These are phyloP conservation scores for Fusarium nygamai DNA, from an alignment of 2,329 filamentous ascomycete species.

Conservation along the genomic window DNA sequence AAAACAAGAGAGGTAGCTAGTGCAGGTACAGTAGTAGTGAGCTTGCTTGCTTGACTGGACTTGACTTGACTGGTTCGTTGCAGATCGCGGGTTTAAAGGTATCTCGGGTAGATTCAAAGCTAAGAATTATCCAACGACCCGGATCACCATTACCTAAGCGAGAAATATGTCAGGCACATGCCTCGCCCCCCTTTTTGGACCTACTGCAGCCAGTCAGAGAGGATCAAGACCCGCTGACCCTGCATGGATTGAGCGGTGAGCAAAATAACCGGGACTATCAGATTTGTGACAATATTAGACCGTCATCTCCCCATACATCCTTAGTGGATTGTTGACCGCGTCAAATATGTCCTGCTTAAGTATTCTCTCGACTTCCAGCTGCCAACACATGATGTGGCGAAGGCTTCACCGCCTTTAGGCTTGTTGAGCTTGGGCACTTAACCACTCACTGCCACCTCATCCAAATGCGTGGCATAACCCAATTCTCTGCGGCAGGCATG, in stretches of 20 bases:
- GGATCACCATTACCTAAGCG: constrained; percentile 33
- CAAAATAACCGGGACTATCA: constrained; percentile 21
- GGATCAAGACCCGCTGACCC: background rate
- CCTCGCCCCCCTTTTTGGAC: background rate
- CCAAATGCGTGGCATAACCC: constrained; percentile 2
- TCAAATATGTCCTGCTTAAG: background rate
- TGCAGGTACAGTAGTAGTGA: constrained; percentile 3
- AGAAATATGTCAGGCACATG: constrained; percentile 1
- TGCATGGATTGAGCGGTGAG: constrained; percentile 17
- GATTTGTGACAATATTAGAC: background rate
- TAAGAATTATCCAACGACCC: constrained; percentile 22
- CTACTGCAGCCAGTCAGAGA: background rate
- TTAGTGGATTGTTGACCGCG: fast-evolving
- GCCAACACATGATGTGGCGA: constrained; percentile 26
- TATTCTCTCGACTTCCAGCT: constrained; percentile 25
- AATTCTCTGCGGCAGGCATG: background rate
- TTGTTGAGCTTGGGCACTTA: background rate
- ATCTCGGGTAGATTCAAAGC: constrained; percentile 29
- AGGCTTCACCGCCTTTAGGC: constrained; percentile 27
- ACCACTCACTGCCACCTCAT: constrained; percentile 22
- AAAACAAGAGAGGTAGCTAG: constrained; percentile 10
- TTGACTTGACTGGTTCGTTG: constrained; percentile 17
- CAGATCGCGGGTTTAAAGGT: constrained; percentile 32
- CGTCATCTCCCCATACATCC: fast-evolving
- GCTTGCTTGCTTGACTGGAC: constrained; percentile 11